Percentiles rank a stretch among this genome's conserved stretches.
Evolutionary conservation across 768 basidiomycete species (phyloP).

Genomic region (Amanita brunnescens): DNA sequence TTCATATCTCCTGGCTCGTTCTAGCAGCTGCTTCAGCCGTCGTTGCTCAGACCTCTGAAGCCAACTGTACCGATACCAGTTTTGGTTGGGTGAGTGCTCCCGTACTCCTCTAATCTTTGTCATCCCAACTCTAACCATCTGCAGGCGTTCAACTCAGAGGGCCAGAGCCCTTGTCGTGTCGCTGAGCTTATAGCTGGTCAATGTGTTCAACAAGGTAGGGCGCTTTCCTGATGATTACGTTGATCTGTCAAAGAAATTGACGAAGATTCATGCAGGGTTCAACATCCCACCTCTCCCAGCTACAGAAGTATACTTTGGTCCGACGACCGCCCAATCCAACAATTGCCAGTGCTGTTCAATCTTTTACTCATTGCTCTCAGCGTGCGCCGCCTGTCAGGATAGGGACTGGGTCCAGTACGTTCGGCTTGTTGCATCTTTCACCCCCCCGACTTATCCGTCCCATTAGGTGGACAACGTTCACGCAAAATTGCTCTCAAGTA

Average conservation of each 20-base stretch:
- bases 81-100: neutral
- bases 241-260: neutral
- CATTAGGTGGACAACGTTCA: slow-evolving; percentile 30
- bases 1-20: neutral
- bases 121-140: neutral
- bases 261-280: neutral
- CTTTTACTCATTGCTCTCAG: slow-evolving; percentile 47
- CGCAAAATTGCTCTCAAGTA: slow-evolving; percentile 24
- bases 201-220: neutral
- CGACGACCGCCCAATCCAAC: slow-evolving; percentile 24
- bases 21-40: neutral
- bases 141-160: neutral
- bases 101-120: neutral
- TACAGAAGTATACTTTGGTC: slow-evolving; percentile 33
- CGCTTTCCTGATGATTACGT: neutral
- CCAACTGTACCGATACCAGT: neutral
- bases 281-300: slow-evolving; percentile 20
- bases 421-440: too few species aligned
- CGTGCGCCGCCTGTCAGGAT: slow-evolving; percentile 52
- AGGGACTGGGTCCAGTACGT: slow-evolving; percentile 21
- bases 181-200: neutral
- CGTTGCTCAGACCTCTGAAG: neutral
- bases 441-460: neutral
- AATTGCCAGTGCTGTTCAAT: slow-evolving; percentile 49
- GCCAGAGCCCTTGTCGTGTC: slow-evolving; percentile 3